A percentile compares a stretch with the other conserved stretches of the same genome.
Evolutionary conservation across 106 monocot species (phyloP).

Genomic region (Dioscorea alata): DNA sequence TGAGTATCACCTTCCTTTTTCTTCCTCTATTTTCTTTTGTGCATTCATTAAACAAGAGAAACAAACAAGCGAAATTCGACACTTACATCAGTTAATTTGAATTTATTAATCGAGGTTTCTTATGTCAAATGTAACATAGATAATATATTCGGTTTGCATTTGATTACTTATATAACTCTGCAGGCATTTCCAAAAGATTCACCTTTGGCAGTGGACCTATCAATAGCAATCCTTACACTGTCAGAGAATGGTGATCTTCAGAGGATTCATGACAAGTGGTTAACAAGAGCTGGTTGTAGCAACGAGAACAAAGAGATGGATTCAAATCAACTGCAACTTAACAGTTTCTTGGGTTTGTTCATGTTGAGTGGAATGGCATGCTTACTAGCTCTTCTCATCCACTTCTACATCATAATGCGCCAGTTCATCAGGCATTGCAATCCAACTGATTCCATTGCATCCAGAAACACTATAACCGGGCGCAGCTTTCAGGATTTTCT

Average conservation of each 20-base stretch:
- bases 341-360: constrained; percentile 67
- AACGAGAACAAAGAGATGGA: constrained; percentile 32
- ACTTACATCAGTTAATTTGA: too few relatives aligned
- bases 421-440: constrained; percentile 34
- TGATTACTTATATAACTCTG: too few relatives aligned
- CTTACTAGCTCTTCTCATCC: constrained; percentile 44
- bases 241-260: constrained; percentile 75
- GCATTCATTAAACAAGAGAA: too few relatives aligned
- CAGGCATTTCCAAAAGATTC: constrained; percentile 80
- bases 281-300: not conserved
- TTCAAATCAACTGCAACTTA: constrained; percentile 39
- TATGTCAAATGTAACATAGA: too few relatives aligned
- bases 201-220: constrained; percentile 64
- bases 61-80: too few relatives aligned
- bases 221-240: constrained; percentile 65
- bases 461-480: constrained; percentile 18
- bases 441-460: not conserved
- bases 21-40: too few relatives aligned
- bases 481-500: constrained; percentile 1
- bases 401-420: constrained; percentile 26
- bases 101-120: too few relatives aligned
- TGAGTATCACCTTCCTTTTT: constrained; percentile 31
- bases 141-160: too few relatives aligned
- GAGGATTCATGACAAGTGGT: not conserved
- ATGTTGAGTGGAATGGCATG: constrained; percentile 67